Evolutionary conservation across 176 grass and related monocot genomes (phyloP).

Genomic region (Aegilops tauschii): DNA sequence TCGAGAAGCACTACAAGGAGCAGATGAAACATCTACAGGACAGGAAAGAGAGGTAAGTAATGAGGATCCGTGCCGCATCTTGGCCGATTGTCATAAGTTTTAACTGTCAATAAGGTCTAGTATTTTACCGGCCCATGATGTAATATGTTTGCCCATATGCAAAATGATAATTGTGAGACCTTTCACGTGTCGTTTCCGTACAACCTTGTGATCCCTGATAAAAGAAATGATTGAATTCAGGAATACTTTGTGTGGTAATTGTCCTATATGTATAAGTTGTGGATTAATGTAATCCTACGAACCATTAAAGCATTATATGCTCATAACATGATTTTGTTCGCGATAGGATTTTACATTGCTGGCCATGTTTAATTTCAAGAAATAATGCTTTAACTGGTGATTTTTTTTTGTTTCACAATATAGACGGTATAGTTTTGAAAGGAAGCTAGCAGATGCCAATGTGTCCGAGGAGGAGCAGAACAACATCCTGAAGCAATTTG

Average conservation of each 20-base stretch:
- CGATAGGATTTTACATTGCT: not conserved
- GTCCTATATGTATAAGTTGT: not conserved
- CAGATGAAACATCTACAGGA: constrained; percentile 90
- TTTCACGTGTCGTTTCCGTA: not conserved
- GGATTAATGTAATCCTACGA: not conserved
- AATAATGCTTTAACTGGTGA: not conserved
- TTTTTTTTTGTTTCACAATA: constrained; percentile 2
- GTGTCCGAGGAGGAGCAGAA: constrained; percentile 86
- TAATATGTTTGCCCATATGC: not conserved
- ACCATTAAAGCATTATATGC: not conserved
- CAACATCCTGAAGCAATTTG: constrained; percentile 88
- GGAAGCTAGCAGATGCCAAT: constrained; percentile 78
- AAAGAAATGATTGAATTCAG: not conserved
- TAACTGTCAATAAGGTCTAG: not conserved
- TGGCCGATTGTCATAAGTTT: not conserved
- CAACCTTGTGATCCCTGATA: not conserved
- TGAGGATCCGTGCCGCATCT: not conserved
- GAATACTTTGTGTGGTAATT: not conserved
- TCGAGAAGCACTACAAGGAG: constrained; percentile 98
- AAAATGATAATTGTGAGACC: not conserved
- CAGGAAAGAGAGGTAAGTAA: constrained; percentile 79
- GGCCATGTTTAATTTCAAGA: not conserved
- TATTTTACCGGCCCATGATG: not conserved
- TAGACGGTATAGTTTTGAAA: constrained; percentile 89
- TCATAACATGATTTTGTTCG: not conserved